These are phyloP conservation scores for Chytriomyces sp. DNA, from an alignment of 192 early-diverging fungal genomes.

Conservation along the genomic window DNA sequence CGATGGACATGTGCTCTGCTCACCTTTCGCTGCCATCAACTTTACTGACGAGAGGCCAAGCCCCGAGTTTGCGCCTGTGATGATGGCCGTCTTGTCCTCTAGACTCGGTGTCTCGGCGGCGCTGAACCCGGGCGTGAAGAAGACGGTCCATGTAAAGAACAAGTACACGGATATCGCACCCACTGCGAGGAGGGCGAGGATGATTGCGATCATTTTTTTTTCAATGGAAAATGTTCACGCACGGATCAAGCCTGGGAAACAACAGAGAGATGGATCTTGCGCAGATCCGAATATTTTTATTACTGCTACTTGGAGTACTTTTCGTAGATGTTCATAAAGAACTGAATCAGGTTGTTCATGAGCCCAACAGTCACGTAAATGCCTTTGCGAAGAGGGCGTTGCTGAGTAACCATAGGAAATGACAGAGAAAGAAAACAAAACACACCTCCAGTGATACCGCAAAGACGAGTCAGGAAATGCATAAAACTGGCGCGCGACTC, in stretches of 20 bases:
- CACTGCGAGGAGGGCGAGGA: too few species aligned
- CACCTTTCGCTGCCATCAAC: slow-evolving; percentile 40
- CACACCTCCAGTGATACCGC: slow-evolving; percentile 83
- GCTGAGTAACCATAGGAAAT: neutral
- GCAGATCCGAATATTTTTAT: neutral
- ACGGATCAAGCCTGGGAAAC: too few species aligned
- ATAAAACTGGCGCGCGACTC: slow-evolving; percentile 68
- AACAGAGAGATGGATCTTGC: too few species aligned
- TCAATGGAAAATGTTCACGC: too few species aligned
- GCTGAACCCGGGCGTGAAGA: slow-evolving; percentile 10
- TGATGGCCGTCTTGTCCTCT: slow-evolving; percentile 34
- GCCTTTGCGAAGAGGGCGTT: neutral
- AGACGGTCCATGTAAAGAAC: neutral
- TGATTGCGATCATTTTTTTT: too few species aligned
- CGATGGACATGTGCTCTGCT: neutral
- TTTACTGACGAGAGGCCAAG: slow-evolving; percentile 38
- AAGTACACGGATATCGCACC: too few species aligned
- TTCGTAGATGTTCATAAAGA: slow-evolving; percentile 12
- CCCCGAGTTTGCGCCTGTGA: slow-evolving; percentile 47
- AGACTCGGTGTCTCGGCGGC: slow-evolving; percentile 16
- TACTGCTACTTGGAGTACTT: neutral
- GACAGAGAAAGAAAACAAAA: neutral
- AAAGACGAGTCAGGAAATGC: slow-evolving; percentile 78
- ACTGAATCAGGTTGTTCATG: slow-evolving; percentile 36
- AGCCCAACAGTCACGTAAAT: slow-evolving; percentile 41